Base-by-base conservation (phyloP, 2,329 filamentous ascomycete species). In the Diaporthe destruens region DNA sequence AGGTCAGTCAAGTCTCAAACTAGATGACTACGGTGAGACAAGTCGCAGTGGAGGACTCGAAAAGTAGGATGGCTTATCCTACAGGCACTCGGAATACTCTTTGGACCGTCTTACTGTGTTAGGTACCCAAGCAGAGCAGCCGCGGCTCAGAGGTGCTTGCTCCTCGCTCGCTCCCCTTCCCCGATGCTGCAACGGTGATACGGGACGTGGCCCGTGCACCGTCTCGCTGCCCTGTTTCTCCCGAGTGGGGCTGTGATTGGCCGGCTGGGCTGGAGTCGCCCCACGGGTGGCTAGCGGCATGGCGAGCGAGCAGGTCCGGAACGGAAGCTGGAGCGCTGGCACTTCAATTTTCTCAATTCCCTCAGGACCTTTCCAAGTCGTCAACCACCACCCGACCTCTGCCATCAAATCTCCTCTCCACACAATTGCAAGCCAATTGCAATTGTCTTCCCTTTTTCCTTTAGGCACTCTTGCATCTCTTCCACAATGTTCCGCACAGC, bases 401-500 rank as follows among this genome's bases (percentile, higher is more conserved):
- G 83, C 82, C 82, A 83, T 84, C 83, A 84, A 84, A 88, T 88
- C 87, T 89, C 87, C 87, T 85, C 88, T 89, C 87, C 83, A 83
- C 80, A 81, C 89, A 89, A 88, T 90, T 90, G 88, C 87, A 85
- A 84, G 80, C 80, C 76, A 82, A 75, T 83, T 87, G 89, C 89
- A 90, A 90, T 91, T 91, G 89, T 85, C 85, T 85, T 84, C 84
- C 83, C 78, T 84, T 59, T 59, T 85, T 81, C 82, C 81, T 84
- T 82, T 82, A 82, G 84, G 84, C 82, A 86, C 84, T 81, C 82
- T 84, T 81, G 86, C 80, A 85, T 81, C 84, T 86, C 88, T 85
- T 81, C 79, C 80, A 89, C 84, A 88, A 98, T 98, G 96, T 97
- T 98, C 91, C 94, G 96, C 89, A 97, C 94, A 92, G 95, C 96